These are phyloP conservation scores for Tricholoma saponaceum DNA, from an alignment of 768 basidiomycete genomes.

Conservation along the genomic window DNA sequence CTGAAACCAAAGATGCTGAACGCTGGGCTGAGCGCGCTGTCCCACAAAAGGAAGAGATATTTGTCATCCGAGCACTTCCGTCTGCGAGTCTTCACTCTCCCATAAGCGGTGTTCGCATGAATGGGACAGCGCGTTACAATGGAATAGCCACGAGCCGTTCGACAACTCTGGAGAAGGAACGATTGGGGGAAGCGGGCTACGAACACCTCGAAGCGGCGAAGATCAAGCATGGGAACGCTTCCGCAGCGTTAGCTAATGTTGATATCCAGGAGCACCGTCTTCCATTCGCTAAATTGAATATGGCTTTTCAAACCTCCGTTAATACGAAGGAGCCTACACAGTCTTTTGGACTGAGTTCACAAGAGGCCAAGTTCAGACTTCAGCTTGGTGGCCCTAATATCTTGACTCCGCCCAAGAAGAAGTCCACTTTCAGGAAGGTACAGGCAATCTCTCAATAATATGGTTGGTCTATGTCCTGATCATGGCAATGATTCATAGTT, in stretches of 20 bases:
- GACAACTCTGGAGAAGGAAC: constrained; percentile 63
- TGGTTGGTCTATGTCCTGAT: neutral
- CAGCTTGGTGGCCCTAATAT: constrained; percentile 55
- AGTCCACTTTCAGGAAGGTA: constrained; percentile 62
- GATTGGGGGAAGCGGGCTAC: constrained; percentile 66
- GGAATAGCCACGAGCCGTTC: constrained; percentile 60
- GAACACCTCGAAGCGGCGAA: constrained; percentile 53
- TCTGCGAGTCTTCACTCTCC: constrained; percentile 37
- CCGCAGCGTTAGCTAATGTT: constrained; percentile 33
- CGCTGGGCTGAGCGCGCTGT: constrained; percentile 7
- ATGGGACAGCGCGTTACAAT: constrained; percentile 23
- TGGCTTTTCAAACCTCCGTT: constrained; percentile 44
- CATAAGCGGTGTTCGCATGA: constrained; percentile 22
- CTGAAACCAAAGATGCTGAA: constrained; percentile 8
- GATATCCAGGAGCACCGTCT: constrained; percentile 58
- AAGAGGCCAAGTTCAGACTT: constrained; percentile 53
- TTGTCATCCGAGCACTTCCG: constrained; percentile 42
- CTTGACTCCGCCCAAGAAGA: constrained; percentile 64
- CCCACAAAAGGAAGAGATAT: constrained; percentile 27
- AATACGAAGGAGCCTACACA: constrained; percentile 47
- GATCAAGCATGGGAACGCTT: constrained; percentile 24
- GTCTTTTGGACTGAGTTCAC: constrained; percentile 47
- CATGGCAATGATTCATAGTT: constrained; percentile 36
- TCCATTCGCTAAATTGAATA: constrained; percentile 35
- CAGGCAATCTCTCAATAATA: constrained; percentile 3